phyloP scores from a whole-genome alignment of 2,329 filamentous ascomycete genomes.

The Orbilia quercus region DNA sequence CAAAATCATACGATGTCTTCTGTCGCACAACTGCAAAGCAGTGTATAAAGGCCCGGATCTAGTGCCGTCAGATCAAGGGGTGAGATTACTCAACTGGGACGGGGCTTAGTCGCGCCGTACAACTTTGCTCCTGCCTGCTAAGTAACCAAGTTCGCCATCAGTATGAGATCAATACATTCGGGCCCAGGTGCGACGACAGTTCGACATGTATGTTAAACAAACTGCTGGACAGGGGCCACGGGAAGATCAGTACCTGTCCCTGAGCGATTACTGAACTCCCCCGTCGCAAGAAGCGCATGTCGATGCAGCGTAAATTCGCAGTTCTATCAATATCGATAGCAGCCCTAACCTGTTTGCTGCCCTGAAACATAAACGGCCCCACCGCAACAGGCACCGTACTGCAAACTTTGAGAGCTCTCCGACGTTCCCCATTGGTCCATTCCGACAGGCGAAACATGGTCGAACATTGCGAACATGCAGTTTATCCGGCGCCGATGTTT shows the following conservation, averaged over 20 bases:
- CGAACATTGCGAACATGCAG: neutral
- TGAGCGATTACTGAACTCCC: slow-evolving; percentile 36
- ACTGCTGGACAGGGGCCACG: too few relatives aligned
- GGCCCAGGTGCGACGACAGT: slow-evolving; percentile 18
- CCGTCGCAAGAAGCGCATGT: slow-evolving; percentile 4
- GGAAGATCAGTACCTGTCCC: neutral
- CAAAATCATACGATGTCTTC: neutral
- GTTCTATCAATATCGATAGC: slow-evolving; percentile 18
- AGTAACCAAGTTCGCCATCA: slow-evolving; percentile 8
- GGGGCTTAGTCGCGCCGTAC: slow-evolving; percentile 18
- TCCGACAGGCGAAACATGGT: slow-evolving; percentile 25
- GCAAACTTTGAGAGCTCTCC: slow-evolving; percentile 17
- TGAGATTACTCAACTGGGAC: slow-evolving; percentile 39
- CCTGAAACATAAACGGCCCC: slow-evolving; percentile 6
- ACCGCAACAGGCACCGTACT: neutral
- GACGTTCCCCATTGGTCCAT: slow-evolving; percentile 13
- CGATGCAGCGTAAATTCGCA: neutral
- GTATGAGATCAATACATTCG: too few relatives aligned
- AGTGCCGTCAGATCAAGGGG: slow-evolving; percentile 20
- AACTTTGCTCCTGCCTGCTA: slow-evolving; percentile 9
- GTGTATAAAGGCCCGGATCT: neutral
- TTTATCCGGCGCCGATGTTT: slow-evolving; percentile 5
- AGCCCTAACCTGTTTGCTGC: neutral
- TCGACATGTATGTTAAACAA: too few relatives aligned
- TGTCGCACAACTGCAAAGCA: slow-evolving; percentile 18